Base-by-base conservation (phyloP, 192 early-diverging fungal genomes). In the Backusella circina region DNA sequence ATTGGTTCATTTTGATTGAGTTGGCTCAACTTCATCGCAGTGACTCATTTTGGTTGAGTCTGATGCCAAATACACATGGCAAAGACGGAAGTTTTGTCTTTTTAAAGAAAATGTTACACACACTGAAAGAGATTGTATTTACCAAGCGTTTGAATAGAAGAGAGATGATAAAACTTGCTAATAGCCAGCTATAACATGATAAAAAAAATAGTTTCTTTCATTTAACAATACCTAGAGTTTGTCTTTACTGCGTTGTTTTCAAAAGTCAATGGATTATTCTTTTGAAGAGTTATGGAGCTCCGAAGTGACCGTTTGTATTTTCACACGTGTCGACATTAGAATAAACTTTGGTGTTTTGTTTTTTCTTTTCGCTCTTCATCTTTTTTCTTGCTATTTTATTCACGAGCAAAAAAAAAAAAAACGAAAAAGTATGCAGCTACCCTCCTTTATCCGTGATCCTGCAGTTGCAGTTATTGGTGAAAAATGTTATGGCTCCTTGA, bases 401-500 rank as follows among this genome's bases (percentile, higher is more conserved):
- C 23, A 61, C 21, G 12, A 28, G 9, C 4, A 51, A 21, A 51
- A 51, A 51, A 7, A 51, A 51, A 51, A 21, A 21, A 1, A 18
- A 79, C 39, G 9, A n/a, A 51, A 95, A 21, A 71, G 12, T 47
- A 72, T 89, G 80, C 83, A 84, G 69, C 83, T 92, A 28, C 93
- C 93, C 9, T 73, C 73, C 47, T 74, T 93, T 72, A 78, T 94
- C 33, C 88, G 90, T 78, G 80, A 77, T 15, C 91, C 93, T 4
- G 80, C 86, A 18, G 85, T 85, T 1, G 86, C 89, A 47, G 85
- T 98, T 39, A 92, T 98, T 77, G 95, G 94, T 70, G 88, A 92
- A 6, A 83, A 85, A 67, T 99, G 97, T 84, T 91, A 92, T 33
- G 81, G 83, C 21, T 88, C 89, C 26, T 84, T 93, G n/a, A 78